phyloP scores from a whole-genome alignment of 805 yeast species.

The Candida ovalis region DNA sequence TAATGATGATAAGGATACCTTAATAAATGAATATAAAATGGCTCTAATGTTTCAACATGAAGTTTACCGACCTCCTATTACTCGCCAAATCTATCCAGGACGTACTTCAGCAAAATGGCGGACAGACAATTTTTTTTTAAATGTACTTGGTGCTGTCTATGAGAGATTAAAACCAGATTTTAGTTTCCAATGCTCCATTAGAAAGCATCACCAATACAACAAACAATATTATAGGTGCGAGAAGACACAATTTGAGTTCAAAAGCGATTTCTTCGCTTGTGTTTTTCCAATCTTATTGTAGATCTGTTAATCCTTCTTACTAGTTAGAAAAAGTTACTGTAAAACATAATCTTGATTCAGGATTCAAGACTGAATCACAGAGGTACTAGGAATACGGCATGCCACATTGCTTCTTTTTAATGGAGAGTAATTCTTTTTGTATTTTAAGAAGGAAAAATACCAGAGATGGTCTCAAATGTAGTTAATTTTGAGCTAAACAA shows the following conservation, averaged over 20 bases:
- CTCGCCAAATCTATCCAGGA: neutral
- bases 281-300: neutral
- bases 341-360: too few relatives aligned
- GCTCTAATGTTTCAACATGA: neutral
- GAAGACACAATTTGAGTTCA: neutral
- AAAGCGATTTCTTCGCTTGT: neutral
- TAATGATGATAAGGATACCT: neutral
- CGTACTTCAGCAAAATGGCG: neutral
- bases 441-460: too few relatives aligned
- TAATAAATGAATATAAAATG: too few relatives aligned
- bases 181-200: neutral
- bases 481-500: too few relatives aligned
- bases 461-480: too few relatives aligned
- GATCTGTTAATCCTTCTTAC: neutral
- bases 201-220: neutral
- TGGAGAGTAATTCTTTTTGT: too few relatives aligned
- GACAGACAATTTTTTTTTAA: neutral
- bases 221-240: neutral
- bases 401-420: too few relatives aligned
- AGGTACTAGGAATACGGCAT: too few relatives aligned
- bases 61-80: neutral
- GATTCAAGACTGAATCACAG: too few relatives aligned
- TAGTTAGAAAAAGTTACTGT: too few relatives aligned
- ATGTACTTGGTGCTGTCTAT: neutral
- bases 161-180: neutral